Conservation (phyloP, 805 yeast genomes). For the Pichia pseudocactophila region DNA sequence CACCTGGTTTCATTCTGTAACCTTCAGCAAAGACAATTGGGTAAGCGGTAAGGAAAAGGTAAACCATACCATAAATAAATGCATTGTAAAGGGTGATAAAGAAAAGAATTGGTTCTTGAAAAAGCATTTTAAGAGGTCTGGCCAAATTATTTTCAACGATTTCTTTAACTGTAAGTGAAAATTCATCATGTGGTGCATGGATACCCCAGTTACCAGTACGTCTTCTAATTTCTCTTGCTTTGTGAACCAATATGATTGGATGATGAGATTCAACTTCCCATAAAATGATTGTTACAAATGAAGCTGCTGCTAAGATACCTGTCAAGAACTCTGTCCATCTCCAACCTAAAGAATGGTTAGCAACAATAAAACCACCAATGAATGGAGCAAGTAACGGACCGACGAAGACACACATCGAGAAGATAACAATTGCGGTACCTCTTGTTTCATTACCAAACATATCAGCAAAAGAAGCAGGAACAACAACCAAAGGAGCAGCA, state of each 20-base stretch:
- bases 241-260: constrained; percentile 51
- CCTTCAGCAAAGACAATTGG: constrained; percentile 61
- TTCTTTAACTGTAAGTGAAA: constrained; percentile 46
- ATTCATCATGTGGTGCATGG: constrained; percentile 67
- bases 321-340: constrained; percentile 72
- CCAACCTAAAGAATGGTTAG: constrained; percentile 57
- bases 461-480: constrained; percentile 83
- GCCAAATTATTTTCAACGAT: constrained; percentile 53
- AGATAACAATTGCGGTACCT: constrained; percentile 68
- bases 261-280: constrained; percentile 63
- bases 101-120: constrained; percentile 65
- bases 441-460: constrained; percentile 56
- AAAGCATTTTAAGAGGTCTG: constrained; percentile 61
- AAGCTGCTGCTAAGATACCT: constrained; percentile 47
- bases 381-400: constrained; percentile 85
- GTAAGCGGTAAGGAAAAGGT: constrained; percentile 64
- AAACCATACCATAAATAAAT: constrained; percentile 72
- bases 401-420: constrained; percentile 62
- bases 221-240: constrained; percentile 54
- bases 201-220: constrained; percentile 78
- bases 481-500: constrained; percentile 78
- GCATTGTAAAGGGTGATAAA: constrained; percentile 63
- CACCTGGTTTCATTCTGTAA: constrained; percentile 56
- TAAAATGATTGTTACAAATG: constrained; percentile 30
- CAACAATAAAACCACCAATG: constrained; percentile 59